Percentiles rank a stretch among this genome's conserved stretches.
These are phyloP conservation scores for Pleurotus platypus DNA, from an alignment of 768 basidiomycete genomes.

Conservation along the genomic window DNA sequence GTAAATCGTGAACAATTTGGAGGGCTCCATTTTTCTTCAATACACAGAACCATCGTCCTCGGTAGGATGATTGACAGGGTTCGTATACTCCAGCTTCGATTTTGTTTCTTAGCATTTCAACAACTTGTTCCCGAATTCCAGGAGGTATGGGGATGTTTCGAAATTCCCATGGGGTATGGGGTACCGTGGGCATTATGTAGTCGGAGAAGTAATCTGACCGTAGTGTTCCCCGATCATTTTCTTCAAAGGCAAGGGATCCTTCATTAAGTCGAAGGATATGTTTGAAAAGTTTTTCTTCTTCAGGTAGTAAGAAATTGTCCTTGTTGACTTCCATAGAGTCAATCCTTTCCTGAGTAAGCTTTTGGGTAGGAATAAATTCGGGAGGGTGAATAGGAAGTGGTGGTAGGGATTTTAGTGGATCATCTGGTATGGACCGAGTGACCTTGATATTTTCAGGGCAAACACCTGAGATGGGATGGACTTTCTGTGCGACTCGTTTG, in stretches of 20 bases:
- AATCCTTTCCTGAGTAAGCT: conserved; percentile 13
- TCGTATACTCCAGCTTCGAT: conserved; percentile 18
- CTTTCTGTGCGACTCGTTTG: conserved; percentile 17
- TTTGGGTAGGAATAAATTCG: conserved; percentile 7
- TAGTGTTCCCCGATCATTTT: conserved; percentile 27
- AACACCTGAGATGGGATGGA: conserved; percentile 21
- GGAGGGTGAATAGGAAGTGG: neutral
- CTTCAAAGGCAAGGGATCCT: conserved; percentile 15
- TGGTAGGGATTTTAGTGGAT: conserved; percentile 14
- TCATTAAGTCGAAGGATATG: conserved; percentile 11
- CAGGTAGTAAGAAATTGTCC: neutral
- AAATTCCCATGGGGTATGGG: conserved; percentile 28
- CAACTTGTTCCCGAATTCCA: conserved; percentile 17
- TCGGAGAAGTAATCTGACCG: conserved; percentile 25
- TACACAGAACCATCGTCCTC: conserved; percentile 19
- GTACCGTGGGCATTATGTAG: conserved; percentile 26
- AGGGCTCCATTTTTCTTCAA: conserved; percentile 24
- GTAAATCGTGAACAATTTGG: conserved; percentile 25
- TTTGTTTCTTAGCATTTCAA: conserved; percentile 17
- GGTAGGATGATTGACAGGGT: conserved; percentile 17
- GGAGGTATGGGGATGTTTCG: conserved; percentile 21
- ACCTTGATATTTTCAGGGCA: neutral
- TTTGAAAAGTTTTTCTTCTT: neutral
- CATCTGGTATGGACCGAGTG: conserved; percentile 14
- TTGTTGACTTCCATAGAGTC: conserved; percentile 9